phyloP scores from a whole-genome alignment of 768 basidiomycete species.

The Rhodotorula babjevae region DNA sequence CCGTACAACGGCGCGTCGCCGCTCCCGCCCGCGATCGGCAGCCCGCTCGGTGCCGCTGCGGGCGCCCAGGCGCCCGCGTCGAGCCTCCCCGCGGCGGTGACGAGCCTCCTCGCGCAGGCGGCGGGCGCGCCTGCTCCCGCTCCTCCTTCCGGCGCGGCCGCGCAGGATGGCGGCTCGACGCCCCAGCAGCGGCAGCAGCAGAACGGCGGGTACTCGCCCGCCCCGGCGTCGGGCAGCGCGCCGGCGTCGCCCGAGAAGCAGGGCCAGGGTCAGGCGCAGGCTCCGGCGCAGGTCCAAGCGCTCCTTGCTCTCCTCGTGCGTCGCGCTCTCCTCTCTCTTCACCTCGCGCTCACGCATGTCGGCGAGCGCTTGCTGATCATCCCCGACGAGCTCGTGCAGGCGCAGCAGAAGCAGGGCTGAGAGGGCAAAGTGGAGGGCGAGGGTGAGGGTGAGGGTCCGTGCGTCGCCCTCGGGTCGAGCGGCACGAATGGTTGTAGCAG shows the following conservation, averaged over 20 bases:
- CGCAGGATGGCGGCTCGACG: too few relatives aligned
- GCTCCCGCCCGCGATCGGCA: slow-evolving; percentile 1
- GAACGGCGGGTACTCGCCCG: not conserved
- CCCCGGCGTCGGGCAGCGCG: not conserved
- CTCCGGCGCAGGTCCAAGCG: slow-evolving; percentile 20
- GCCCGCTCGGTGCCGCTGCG: not conserved
- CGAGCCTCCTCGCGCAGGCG: not conserved
- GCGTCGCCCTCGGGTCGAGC: too few relatives aligned
- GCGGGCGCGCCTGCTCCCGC: not conserved
- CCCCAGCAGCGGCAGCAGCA: not conserved
- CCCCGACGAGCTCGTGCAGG: not conserved
- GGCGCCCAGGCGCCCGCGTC: too few relatives aligned
- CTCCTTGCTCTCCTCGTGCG: slow-evolving; percentile 20
- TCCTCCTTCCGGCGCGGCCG: not conserved
- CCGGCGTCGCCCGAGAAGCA: not conserved
- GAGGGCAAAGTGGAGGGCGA: too few relatives aligned
- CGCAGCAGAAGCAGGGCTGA: not conserved
- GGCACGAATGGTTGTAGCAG: too few relatives aligned
- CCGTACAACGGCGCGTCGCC: not conserved
- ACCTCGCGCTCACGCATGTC: slow-evolving; percentile 1
- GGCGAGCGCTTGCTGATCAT: not conserved
- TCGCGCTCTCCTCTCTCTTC: slow-evolving; percentile 39
- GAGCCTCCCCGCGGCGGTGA: not conserved
- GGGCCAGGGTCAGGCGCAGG: slow-evolving; percentile 1
- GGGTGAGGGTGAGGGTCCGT: too few relatives aligned